Conservation (phyloP, 768 basidiomycete genomes). For the Stropharia rugosoannulata region DNA sequence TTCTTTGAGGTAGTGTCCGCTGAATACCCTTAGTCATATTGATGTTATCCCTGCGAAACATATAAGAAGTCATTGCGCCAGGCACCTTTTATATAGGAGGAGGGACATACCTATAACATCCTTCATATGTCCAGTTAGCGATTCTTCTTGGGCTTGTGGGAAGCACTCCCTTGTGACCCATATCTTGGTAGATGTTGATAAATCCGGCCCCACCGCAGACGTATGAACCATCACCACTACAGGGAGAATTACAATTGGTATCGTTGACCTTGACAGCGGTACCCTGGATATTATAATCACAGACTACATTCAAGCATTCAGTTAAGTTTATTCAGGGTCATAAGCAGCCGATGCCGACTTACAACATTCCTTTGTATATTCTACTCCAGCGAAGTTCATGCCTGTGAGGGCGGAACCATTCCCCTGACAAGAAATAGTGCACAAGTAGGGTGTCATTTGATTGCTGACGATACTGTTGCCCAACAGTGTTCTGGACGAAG, state of each 20-base stretch:
- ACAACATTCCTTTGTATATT: constrained; percentile 13
- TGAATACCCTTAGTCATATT: constrained; percentile 3
- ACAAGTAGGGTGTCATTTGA: constrained; percentile 9
- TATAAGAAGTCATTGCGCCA: neutral
- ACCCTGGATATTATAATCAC: constrained; percentile 19
- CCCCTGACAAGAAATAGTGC: constrained; percentile 6
- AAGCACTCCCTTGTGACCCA: constrained; percentile 5
- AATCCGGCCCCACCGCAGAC: constrained; percentile 38
- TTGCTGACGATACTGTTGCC: neutral
- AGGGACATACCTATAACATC: constrained; percentile 14
- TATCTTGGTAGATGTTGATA: constrained; percentile 15
- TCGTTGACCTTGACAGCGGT: constrained; percentile 13
- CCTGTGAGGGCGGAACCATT: neutral
- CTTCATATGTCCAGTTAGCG: constrained; percentile 12
- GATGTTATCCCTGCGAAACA: neutral
- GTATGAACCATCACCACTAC: constrained; percentile 42
- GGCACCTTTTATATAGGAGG: neutral
- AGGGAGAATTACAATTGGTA: constrained; percentile 41
- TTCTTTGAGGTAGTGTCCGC: constrained; percentile 5
- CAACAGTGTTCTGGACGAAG: constrained; percentile 5
- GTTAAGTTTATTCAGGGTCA: neutral
- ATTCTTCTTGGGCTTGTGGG: constrained; percentile 10
- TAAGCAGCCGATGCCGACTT: neutral
- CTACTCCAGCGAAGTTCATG: constrained; percentile 9
- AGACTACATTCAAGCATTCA: constrained; percentile 1